A percentile compares a stretch with the other conserved stretches of the same genome.
phyloP scores from a whole-genome alignment of 768 basidiomycete genomes.

The Leccinum broughii region DNA sequence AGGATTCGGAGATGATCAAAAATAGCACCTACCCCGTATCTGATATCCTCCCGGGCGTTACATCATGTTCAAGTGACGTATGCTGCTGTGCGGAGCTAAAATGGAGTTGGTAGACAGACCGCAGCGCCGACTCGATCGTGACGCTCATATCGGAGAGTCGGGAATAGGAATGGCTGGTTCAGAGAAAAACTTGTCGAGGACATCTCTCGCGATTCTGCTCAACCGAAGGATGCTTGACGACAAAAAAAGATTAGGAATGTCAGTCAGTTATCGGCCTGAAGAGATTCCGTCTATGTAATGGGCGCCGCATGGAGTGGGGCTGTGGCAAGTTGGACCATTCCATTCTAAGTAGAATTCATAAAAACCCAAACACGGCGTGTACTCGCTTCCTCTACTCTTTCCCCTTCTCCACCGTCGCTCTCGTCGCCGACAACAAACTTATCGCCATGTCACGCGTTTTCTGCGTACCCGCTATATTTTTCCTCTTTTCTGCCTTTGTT shows the following conservation, averaged over 20 bases:
- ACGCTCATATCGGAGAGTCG: background rate
- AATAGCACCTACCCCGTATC: too few relatives aligned
- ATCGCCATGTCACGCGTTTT: conserved; percentile 46
- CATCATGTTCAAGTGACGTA: too few relatives aligned
- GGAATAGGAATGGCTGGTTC: background rate
- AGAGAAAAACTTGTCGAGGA: background rate
- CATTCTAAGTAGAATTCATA: conserved; percentile 19
- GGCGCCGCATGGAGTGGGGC: background rate
- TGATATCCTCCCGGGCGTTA: too few relatives aligned
- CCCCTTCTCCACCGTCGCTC: conserved; percentile 8
- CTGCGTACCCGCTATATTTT: conserved; percentile 60
- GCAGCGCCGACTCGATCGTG: background rate
- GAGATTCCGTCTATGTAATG: background rate
- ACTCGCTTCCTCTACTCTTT: background rate
- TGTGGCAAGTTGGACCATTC: background rate
- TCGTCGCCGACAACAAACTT: conserved; percentile 1
- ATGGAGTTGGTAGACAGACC: background rate
- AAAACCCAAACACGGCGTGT: conserved; percentile 12
- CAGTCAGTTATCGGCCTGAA: too few relatives aligned
- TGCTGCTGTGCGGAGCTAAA: background rate
- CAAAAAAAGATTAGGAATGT: too few relatives aligned
- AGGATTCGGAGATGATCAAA: too few relatives aligned
- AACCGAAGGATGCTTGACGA: too few relatives aligned
- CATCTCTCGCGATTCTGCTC: too few relatives aligned
- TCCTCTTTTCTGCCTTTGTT: conserved; percentile 61